phyloP scores from a whole-genome alignment of 768 basidiomycete species.

The Russula compacta region DNA sequence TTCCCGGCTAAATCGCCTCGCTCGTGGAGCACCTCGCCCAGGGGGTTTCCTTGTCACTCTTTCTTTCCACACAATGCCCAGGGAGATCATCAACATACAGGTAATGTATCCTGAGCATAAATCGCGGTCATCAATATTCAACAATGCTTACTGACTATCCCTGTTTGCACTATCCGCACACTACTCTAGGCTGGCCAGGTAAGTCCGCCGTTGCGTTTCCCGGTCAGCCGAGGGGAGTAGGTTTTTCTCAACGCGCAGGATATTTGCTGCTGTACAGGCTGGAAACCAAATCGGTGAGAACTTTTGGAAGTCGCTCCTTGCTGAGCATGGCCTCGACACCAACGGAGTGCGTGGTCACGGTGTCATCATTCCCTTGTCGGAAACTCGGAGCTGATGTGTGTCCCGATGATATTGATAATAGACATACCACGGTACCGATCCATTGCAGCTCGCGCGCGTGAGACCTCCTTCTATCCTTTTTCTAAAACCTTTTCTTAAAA shows the following conservation, averaged over 20 bases:
- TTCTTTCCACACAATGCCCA: constrained; percentile 38
- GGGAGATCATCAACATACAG: constrained; percentile 81
- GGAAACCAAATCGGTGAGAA: constrained; percentile 74
- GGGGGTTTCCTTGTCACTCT: neutral
- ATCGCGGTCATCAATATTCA: neutral
- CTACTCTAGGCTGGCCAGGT: constrained; percentile 61
- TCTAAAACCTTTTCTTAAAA: neutral
- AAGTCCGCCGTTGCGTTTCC: constrained; percentile 20
- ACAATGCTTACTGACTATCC: neutral
- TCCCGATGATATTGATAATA: neutral
- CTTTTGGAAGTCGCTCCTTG: constrained; percentile 85
- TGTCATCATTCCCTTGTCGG: too few relatives aligned
- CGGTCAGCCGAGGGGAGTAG: neutral
- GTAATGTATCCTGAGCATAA: constrained; percentile 25
- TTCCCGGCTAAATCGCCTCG: constrained; percentile 16
- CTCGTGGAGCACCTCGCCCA: constrained; percentile 1
- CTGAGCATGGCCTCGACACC: constrained; percentile 75
- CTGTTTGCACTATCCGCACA: neutral
- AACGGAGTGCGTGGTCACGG: constrained; percentile 43
- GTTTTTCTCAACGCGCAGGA: neutral
- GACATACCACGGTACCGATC: constrained; percentile 62
- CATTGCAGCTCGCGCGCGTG: constrained; percentile 66
- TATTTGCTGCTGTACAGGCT: constrained; percentile 33
- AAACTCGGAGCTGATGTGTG: neutral
- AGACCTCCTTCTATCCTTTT: constrained; percentile 12